phyloP scores from a whole-genome alignment of 306 rosid genomes.

The Citrullus amarus region DNA sequence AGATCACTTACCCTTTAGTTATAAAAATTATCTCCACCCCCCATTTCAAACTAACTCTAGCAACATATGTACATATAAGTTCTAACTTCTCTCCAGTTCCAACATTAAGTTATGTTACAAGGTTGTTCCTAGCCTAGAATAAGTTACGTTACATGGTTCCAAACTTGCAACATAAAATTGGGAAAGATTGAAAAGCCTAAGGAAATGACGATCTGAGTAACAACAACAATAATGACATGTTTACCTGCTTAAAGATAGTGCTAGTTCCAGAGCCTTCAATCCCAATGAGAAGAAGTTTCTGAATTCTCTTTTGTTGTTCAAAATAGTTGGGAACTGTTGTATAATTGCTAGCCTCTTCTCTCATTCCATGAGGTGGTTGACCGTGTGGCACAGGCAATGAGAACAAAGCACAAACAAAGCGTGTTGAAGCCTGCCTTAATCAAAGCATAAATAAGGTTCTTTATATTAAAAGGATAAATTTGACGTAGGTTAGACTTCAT shows the following conservation, averaged over 20 bases:
- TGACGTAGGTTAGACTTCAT: conserved; percentile 6
- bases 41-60: not conserved
- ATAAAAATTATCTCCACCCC: too few relatives aligned
- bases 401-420: conserved; percentile 61
- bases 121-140: not conserved
- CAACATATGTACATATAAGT: not conserved
- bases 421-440: conserved; percentile 67
- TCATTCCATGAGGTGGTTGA: conserved; percentile 55
- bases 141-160: not conserved
- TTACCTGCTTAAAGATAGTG: conserved; percentile 93
- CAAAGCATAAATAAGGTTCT: conserved; percentile 20
- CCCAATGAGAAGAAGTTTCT: conserved; percentile 94
- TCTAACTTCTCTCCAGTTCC: not conserved
- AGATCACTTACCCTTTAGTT: not conserved
- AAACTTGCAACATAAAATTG: not conserved
- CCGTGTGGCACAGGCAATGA: conserved; percentile 82
- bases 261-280: conserved; percentile 93
- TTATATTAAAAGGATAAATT: conserved; percentile 12
- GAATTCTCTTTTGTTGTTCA: conserved; percentile 76
- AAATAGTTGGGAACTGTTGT: conserved; percentile 66
- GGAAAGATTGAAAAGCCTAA: not conserved
- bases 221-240: not conserved
- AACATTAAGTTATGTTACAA: too few relatives aligned
- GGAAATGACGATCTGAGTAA: not conserved
- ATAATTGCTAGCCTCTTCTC: conserved; percentile 78